These are phyloP conservation scores for Malus hybrid DNA, from an alignment of 331 rosid genomes.

Conservation along the genomic window DNA sequence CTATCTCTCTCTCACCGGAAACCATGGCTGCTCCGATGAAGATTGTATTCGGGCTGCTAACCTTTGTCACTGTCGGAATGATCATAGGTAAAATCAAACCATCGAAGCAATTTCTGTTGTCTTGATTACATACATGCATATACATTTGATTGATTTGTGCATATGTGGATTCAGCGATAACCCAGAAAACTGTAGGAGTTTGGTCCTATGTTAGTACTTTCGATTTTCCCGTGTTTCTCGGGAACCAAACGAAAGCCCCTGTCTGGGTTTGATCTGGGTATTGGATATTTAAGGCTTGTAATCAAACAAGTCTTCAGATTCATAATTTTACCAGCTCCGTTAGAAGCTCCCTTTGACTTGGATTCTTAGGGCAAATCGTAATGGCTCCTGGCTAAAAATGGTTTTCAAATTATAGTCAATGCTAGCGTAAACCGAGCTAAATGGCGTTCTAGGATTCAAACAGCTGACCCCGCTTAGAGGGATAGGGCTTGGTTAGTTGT, in stretches of 20 bases:
- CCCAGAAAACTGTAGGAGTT: neutral
- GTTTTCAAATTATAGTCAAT: neutral
- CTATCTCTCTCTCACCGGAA: neutral
- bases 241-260: neutral
- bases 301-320: neutral
- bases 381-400: neutral
- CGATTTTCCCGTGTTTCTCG: neutral
- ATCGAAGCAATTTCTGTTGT: neutral
- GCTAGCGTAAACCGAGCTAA: no score
- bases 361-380: neutral
- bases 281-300: neutral
- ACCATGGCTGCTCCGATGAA: conserved; percentile 59
- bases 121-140: neutral
- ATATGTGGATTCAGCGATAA: neutral
- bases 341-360: neutral
- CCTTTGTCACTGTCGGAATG: conserved; percentile 94
- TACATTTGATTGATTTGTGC: neutral
- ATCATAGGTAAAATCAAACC: conserved; percentile 45
- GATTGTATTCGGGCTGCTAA: conserved; percentile 78
- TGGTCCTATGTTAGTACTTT: neutral
- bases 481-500: no score
- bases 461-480: no score
- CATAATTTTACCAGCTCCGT: neutral
- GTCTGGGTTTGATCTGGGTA: neutral
- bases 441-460: no score